A percentile compares a stretch with the other conserved stretches of the same genome.
These are phyloP conservation scores for Russula lepida DNA, from an alignment of 768 basidiomycete genomes.

Conservation along the genomic window DNA sequence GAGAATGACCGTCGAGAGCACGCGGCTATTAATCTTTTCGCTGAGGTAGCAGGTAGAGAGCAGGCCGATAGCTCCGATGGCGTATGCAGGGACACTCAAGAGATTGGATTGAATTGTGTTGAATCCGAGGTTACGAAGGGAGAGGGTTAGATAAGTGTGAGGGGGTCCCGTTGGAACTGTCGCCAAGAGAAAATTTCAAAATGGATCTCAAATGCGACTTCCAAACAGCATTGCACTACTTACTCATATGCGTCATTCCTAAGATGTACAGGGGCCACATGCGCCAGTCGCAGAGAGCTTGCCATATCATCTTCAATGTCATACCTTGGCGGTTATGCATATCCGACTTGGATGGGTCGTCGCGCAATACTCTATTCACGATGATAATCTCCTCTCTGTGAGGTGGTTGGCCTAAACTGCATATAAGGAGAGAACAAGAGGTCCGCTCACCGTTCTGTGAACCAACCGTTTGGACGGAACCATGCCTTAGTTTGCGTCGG, in stretches of 20 bases:
- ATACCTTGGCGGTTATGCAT: conserved; percentile 72
- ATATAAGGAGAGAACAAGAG: not conserved
- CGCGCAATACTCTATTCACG: not conserved
- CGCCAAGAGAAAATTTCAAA: not conserved
- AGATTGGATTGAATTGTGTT: conserved; percentile 52
- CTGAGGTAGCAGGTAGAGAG: conserved; percentile 40
- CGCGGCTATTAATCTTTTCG: conserved; percentile 49
- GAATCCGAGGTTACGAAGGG: conserved; percentile 50
- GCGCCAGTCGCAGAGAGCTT: conserved; percentile 48
- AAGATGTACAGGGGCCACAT: conserved; percentile 60
- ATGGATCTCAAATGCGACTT: not conserved
- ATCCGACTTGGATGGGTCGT: conserved; percentile 23
- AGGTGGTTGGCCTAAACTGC: not conserved
- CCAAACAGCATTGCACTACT: conserved; percentile 38
- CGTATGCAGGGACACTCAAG: conserved; percentile 49
- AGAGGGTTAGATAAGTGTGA: conserved; percentile 55
- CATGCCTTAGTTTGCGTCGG: not conserved
- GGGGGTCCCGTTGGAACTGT: conserved; percentile 52
- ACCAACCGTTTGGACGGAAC: not conserved
- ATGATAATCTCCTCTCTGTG: not conserved
- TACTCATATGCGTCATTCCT: conserved; percentile 35
- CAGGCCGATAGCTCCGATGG: conserved; percentile 41
- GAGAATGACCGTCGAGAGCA: conserved; percentile 42
- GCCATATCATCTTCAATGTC: conserved; percentile 38
- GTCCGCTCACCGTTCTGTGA: not conserved